Evolutionary conservation across 225 moss, liverwort and hornwort genomes (phyloP), one percentile per base, ranked within the genome.

Genomic region (Bryoerythrophyllum caledonicum): DNA sequence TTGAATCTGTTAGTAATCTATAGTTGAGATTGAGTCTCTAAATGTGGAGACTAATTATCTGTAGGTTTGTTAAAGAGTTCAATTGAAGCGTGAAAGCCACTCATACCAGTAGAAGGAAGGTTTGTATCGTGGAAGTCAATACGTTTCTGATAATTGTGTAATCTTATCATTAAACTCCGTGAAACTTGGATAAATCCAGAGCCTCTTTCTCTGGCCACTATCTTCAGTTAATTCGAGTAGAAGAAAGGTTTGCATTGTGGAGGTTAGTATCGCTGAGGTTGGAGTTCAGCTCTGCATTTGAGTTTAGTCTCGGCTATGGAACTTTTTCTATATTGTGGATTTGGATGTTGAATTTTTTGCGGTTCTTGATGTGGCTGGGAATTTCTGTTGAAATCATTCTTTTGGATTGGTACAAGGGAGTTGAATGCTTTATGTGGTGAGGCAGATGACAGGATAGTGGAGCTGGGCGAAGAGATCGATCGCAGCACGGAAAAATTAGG

Each of bases 401-500:
- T 17, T 76, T 67, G 67, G 58, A 67, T 23, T 26, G n/a, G 32
- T 58, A 38, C 20, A 38, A 20, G 60, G 17, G 26, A 54, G 4
- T 12, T 38, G 28, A 59, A 43, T 41, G 35, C 7, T 49, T 37
- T 75, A 25, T 57, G 58, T 58, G 78, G 60, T 75, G 83, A 32
- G 48, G 69, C 84, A 94, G 94, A 84, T 71, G 83, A 87, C 74
- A 85, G 84, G 58, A 64, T 91, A 75, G 86, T 88, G 68, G 90
- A 88, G 78, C 71, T 94, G 14, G 57, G 81, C 15, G 87, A 85
- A 79, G 93, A 82, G 21, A 77, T 55, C 26, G 94, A 90, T 75
- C 94, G 81, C 41, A 88, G 82, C 74, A 40, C 90, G 40, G 94
- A 91, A 63, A 91, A 74, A 57, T 74, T 94, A 81, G 85, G 90